Evolutionary conservation across 176 grass and related monocot species (phyloP).

Genomic region (Aegilops umbellulata): DNA sequence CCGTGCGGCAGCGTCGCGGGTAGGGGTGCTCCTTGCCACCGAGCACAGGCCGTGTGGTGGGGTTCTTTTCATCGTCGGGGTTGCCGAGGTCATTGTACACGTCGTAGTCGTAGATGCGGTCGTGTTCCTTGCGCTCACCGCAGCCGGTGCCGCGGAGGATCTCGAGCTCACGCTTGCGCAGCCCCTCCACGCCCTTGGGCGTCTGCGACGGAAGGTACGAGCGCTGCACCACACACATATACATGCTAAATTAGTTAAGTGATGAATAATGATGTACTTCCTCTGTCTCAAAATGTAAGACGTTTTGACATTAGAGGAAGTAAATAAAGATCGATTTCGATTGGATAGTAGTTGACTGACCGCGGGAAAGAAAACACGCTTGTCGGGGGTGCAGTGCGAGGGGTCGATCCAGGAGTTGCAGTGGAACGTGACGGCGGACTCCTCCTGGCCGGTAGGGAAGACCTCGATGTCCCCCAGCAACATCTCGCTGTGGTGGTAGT

Average conservation of each 20-base stretch:
- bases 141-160: conserved; percentile 37
- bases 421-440: conserved; percentile 13
- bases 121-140: conserved; percentile 13
- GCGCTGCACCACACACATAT: conserved; percentile 15
- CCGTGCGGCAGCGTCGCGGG: conserved; percentile 73
- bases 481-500: conserved; percentile 58
- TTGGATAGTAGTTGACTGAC: conserved; percentile 8
- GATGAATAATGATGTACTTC: too few relatives aligned
- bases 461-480: conserved; percentile 40
- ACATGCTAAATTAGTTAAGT: not conserved
- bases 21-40: conserved; percentile 51
- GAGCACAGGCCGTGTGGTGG: conserved; percentile 41
- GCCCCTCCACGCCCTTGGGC: conserved; percentile 34
- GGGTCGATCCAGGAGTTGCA: conserved; percentile 58
- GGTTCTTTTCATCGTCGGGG: conserved; percentile 16
- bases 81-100: conserved; percentile 71
- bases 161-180: conserved; percentile 47
- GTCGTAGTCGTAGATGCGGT: conserved; percentile 62
- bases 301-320: too few relatives aligned
- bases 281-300: too few relatives aligned
- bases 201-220: conserved; percentile 75
- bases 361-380: conserved; percentile 50
- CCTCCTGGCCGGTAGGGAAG: not conserved
- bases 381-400: conserved; percentile 10
- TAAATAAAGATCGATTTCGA: too few relatives aligned